Conservation (phyloP, 805 yeast species). For the Saccharomyces paradoxus region DNA sequence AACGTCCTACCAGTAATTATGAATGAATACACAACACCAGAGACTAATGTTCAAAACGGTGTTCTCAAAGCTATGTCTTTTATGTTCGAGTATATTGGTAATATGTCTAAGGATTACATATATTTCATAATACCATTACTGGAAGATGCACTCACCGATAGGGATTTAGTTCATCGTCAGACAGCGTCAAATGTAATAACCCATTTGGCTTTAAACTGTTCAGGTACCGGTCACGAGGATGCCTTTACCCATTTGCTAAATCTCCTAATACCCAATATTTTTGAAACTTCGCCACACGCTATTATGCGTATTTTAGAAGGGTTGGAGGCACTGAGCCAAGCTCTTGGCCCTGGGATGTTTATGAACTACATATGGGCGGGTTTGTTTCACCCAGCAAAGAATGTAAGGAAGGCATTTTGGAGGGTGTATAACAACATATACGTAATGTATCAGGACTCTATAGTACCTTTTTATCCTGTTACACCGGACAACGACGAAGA, state of each 20-base stretch:
- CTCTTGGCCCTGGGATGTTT: conserved; percentile 68
- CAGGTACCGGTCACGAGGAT: conserved; percentile 69
- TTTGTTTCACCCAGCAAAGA: conserved; percentile 84
- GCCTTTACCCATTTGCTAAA: conserved; percentile 79
- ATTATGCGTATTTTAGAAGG: conserved; percentile 75
- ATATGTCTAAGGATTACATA: conserved; percentile 69
- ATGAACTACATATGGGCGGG: conserved; percentile 81
- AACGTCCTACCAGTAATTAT: conserved; percentile 89
- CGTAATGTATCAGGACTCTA: conserved; percentile 59
- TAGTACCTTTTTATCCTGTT: conserved; percentile 77
- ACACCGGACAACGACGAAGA: conserved; percentile 25
- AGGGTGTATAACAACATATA: conserved; percentile 68
- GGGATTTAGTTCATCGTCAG: conserved; percentile 90
- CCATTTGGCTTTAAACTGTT: conserved; percentile 72
- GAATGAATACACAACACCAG: conserved; percentile 92
- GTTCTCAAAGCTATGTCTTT: conserved; percentile 84
- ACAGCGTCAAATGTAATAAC: conserved; percentile 84
- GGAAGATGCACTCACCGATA: conserved; percentile 83
- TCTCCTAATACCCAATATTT: conserved; percentile 77
- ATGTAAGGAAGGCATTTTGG: conserved; percentile 84
- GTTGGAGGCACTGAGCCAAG: conserved; percentile 60
- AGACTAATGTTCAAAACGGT: conserved; percentile 90
- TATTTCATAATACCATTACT: conserved; percentile 70
- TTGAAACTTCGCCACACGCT: conserved; percentile 94
- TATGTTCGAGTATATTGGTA: conserved; percentile 85